A percentile compares a stretch with the other conserved stretches of the same genome.
These are phyloP conservation scores for Saccharomycopsis olivae DNA, from an alignment of 805 yeast genomes.

Conservation along the genomic window DNA sequence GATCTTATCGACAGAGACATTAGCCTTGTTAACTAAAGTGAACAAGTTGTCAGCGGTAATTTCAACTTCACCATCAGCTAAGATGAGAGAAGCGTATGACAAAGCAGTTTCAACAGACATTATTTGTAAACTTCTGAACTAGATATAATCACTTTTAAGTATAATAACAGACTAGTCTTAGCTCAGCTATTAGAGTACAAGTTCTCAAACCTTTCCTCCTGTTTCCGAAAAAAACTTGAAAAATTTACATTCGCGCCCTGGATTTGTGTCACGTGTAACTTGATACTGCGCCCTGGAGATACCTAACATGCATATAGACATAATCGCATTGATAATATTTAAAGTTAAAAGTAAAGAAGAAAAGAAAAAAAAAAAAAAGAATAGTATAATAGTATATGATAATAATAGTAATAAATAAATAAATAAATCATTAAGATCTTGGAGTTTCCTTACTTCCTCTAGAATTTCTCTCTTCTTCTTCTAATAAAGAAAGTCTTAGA, in stretches of 20 bases:
- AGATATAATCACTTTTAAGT: conserved; percentile 38
- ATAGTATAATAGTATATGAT: background rate
- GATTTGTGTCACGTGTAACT: too few species aligned
- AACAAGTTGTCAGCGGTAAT: conserved; percentile 75
- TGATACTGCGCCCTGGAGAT: too few species aligned
- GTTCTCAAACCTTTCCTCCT: too few species aligned
- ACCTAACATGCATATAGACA: too few species aligned
- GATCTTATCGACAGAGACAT: conserved; percentile 68
- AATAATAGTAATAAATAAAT: too few species aligned
- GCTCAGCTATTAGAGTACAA: conserved; percentile 14
- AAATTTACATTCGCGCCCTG: too few species aligned
- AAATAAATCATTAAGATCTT: too few species aligned
- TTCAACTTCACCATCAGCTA: conserved; percentile 87
- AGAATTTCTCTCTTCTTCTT: conserved; percentile 47
- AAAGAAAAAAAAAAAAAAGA: too few species aligned
- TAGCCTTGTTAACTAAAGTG: conserved; percentile 72
- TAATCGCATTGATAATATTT: too few species aligned
- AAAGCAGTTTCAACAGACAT: conserved; percentile 70
- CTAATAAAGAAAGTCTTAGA: conserved; percentile 58
- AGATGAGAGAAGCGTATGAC: conserved; percentile 88
- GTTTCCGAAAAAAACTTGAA: too few species aligned
- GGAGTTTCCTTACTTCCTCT: too few species aligned
- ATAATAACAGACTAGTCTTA: conserved; percentile 31
- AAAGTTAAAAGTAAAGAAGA: too few species aligned
- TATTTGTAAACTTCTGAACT: conserved; percentile 19